These are phyloP conservation scores for Fusarium sp. DNA, from an alignment of 2,329 filamentous ascomycete species.

Conservation along the genomic window DNA sequence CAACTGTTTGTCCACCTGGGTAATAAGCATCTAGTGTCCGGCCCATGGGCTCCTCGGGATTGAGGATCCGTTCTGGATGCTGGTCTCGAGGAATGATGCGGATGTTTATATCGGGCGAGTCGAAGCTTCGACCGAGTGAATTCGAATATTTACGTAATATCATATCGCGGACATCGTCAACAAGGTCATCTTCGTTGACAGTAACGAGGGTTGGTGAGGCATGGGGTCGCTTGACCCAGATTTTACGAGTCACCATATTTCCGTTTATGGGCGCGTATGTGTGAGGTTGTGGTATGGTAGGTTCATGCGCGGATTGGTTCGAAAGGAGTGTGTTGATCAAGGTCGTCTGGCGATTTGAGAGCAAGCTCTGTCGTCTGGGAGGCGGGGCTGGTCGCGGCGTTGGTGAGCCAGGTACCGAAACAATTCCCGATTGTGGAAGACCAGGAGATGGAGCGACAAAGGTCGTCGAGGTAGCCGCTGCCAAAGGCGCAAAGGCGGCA, in stretches of 20 bases:
- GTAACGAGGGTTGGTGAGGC: conserved; percentile 89
- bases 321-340: conserved; percentile 52
- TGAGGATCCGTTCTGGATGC: conserved; percentile 75
- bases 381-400: conserved; percentile 39
- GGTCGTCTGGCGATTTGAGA: conserved; percentile 55
- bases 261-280: conserved; percentile 54
- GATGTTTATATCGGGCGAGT: conserved; percentile 88
- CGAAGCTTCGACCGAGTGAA: conserved; percentile 87
- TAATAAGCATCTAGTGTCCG: conserved; percentile 84
- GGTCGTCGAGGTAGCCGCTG: conserved; percentile 56
- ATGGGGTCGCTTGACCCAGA: conserved; percentile 92
- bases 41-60: conserved; percentile 87
- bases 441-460: conserved; percentile 48
- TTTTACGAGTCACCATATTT: conserved; percentile 78
- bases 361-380: conserved; percentile 51
- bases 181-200: conserved; percentile 87
- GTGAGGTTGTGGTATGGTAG: conserved; percentile 32
- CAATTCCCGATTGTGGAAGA: conserved; percentile 37
- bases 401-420: conserved; percentile 32
- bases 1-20: conserved; percentile 86
- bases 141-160: conserved; percentile 95
- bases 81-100: conserved; percentile 80
- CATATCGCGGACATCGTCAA: conserved; percentile 93
- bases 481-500: conserved; percentile 25
- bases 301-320: conserved; percentile 38